phyloP scores from a whole-genome alignment of 768 basidiomycete genomes.

The Mycena indigotica region DNA sequence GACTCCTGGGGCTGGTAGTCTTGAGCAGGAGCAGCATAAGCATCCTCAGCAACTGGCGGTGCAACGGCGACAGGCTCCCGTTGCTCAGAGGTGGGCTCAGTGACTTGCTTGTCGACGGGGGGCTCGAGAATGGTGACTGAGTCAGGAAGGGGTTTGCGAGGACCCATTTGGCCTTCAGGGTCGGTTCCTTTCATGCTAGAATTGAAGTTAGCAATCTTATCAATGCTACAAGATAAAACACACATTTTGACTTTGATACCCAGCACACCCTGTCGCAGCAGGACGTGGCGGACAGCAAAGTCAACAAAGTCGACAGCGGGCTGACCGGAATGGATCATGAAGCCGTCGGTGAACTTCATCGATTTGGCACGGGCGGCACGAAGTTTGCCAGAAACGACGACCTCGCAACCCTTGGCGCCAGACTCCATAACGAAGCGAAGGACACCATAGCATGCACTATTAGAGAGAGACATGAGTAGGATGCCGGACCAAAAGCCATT shows the following conservation, averaged over 20 bases:
- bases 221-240: conserved; percentile 19
- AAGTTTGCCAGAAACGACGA: conserved; percentile 99
- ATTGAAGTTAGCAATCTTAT: not conserved
- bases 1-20: conserved; percentile 44
- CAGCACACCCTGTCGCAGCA: conserved; percentile 97
- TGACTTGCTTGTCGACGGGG: conserved; percentile 86
- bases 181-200: conserved; percentile 95
- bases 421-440: conserved; percentile 99
- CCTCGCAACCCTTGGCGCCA: conserved; percentile 98
- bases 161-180: conserved; percentile 87
- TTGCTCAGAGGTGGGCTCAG: conserved; percentile 89
- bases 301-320: conserved; percentile 96
- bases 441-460: conserved; percentile 97
- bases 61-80: conserved; percentile 66
- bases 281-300: conserved; percentile 95
- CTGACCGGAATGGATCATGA: conserved; percentile 99
- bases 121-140: conserved; percentile 89
- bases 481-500: not conserved
- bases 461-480: not conserved
- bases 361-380: conserved; percentile 99
- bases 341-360: conserved; percentile 99
- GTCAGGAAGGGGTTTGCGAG: conserved; percentile 93
- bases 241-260: conserved; percentile 99
- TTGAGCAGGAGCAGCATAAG: conserved; percentile 46
- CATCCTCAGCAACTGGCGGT: conserved; percentile 55